Percentiles rank a stretch among this genome's conserved stretches.
Evolutionary conservation across 164 flowering plant species (phyloP).

Genomic region (Paratinospora sagittata): DNA sequence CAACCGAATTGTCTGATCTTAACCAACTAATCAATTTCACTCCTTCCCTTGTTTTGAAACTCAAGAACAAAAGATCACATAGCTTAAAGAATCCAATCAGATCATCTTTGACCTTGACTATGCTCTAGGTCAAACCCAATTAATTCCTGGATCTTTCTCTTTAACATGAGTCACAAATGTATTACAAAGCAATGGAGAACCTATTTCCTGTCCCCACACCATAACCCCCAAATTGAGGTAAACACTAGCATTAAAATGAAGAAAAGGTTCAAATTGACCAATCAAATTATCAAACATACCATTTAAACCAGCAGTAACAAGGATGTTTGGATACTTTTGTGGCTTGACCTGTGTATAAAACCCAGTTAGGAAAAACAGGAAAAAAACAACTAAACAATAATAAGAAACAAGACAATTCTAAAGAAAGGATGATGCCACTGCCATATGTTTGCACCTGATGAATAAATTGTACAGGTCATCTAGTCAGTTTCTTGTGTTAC

Average conservation of each 20-base stretch:
- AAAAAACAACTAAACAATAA: neutral
- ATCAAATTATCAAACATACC: slow-evolving; percentile 37
- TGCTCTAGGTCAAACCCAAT: neutral
- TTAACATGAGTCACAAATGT: neutral
- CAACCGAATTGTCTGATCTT: neutral
- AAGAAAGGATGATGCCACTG: neutral
- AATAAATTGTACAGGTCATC: neutral
- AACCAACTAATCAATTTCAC: neutral
- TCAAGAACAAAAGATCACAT: neutral
- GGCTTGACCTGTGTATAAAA: slow-evolving; percentile 48
- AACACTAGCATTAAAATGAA: neutral
- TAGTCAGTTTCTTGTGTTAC: neutral
- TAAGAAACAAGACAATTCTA: neutral
- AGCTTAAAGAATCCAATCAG: neutral
- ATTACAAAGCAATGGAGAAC: neutral
- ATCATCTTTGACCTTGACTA: neutral
- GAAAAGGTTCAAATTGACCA: neutral
- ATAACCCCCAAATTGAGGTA: neutral
- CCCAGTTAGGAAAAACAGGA: neutral
- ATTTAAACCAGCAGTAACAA: slow-evolving; percentile 81
- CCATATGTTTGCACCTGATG: neutral
- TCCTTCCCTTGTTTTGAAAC: neutral
- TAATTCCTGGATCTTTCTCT: neutral
- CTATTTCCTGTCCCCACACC: neutral
- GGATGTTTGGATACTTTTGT: slow-evolving; percentile 77